Evolutionary conservation across 305 asterid genomes (phyloP).

Genomic region (Fraxinus sp.): DNA sequence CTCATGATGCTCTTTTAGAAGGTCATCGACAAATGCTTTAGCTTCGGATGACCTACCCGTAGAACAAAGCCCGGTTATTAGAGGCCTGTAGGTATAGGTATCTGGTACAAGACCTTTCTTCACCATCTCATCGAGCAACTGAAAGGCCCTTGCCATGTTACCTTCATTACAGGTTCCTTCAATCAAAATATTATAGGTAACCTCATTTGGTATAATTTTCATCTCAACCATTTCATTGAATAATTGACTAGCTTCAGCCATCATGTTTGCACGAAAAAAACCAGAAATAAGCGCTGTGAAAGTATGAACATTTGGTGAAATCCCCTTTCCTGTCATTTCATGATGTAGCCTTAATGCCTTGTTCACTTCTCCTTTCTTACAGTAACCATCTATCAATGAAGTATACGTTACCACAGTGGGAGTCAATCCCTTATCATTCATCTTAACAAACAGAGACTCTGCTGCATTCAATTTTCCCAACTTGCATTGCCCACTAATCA

Average conservation of each 20-base stretch:
- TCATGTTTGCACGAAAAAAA: conserved; percentile 52
- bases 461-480: conserved; percentile 56
- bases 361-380: conserved; percentile 55
- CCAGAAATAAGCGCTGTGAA: conserved; percentile 72
- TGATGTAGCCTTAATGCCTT: conserved; percentile 67
- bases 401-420: conserved; percentile 85
- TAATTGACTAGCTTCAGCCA: conserved; percentile 58
- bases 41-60: conserved; percentile 63
- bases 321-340: conserved; percentile 77
- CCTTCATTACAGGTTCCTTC: conserved; percentile 73
- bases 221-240: conserved; percentile 54
- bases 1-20: conserved; percentile 44
- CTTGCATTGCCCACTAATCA: conserved; percentile 73
- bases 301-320: conserved; percentile 66
- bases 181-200: conserved; percentile 39
- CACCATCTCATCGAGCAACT: conserved; percentile 68
- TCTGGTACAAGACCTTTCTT: conserved; percentile 70
- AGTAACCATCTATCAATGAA: conserved; percentile 74
- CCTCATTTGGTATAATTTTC: conserved; percentile 62
- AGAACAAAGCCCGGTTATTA: conserved; percentile 68
- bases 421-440: conserved; percentile 51
- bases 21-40: conserved; percentile 51
- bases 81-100: conserved; percentile 70
- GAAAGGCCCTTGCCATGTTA: conserved; percentile 53
- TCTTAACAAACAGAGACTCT: conserved; percentile 43